Conservation (phyloP, 2,329 filamentous ascomycete species). For the Nannizziopsis arthrosporioides region DNA sequence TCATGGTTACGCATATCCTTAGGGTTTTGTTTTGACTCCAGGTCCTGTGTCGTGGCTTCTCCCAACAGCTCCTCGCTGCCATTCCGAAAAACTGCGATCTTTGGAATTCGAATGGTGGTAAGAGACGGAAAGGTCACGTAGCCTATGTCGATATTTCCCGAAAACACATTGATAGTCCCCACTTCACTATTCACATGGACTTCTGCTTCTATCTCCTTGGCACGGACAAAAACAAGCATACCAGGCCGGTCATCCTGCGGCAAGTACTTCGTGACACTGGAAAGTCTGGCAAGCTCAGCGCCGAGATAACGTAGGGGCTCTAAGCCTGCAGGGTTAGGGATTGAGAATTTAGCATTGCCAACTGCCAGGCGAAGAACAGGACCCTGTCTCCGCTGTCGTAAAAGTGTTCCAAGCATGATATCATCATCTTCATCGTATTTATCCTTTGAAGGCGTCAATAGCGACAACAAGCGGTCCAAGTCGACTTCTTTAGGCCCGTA, state of each 20-base stretch:
- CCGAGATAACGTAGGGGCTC: constrained; percentile 57
- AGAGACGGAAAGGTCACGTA: constrained; percentile 79
- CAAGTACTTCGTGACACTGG: constrained; percentile 83
- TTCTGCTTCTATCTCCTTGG: constrained; percentile 52
- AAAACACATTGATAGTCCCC: constrained; percentile 49
- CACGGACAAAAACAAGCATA: constrained; percentile 58
- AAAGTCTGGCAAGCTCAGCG: constrained; percentile 68
- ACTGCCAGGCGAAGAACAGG: constrained; percentile 63
- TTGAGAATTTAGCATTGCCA: constrained; percentile 49
- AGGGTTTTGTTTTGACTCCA: constrained; percentile 24
- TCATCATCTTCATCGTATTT: constrained; percentile 84
- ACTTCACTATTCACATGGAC: constrained; percentile 57
- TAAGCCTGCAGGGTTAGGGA: constrained; percentile 55
- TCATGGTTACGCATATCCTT: constrained; percentile 16
- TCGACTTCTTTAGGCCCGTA: constrained; percentile 64
- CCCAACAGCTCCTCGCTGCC: constrained; percentile 59
- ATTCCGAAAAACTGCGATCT: constrained; percentile 52
- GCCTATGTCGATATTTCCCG: constrained; percentile 56
- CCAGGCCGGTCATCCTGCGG: constrained; percentile 92
- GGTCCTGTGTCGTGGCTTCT: constrained; percentile 37
- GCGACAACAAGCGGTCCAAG: constrained; percentile 65
- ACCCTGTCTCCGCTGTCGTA: constrained; percentile 77
- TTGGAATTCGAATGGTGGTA: constrained; percentile 61
- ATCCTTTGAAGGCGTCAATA: constrained; percentile 85
- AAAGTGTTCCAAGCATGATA: constrained; percentile 82